These are phyloP conservation scores for Microdochium nivale DNA, from an alignment of 2,329 filamentous ascomycete species.

Conservation along the genomic window DNA sequence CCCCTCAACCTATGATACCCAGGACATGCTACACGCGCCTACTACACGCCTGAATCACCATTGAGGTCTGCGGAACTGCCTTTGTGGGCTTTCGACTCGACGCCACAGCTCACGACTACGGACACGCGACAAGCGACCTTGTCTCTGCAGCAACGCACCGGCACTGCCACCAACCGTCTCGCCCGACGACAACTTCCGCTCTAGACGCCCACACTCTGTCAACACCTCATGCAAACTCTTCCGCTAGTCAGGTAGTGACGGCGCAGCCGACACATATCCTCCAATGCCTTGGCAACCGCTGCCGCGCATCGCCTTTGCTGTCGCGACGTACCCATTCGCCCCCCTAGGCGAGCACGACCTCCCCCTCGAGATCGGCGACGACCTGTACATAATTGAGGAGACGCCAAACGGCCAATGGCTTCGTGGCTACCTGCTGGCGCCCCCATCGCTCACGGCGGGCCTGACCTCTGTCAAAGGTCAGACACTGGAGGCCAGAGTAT, in stretches of 20 bases:
- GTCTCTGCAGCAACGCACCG: background rate
- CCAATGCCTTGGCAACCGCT: slow-evolving; percentile 95
- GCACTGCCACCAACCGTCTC: background rate
- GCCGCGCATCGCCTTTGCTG: slow-evolving; percentile 93
- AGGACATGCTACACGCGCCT: background rate
- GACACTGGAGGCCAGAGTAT: slow-evolving; percentile 89
- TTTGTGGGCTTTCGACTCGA: background rate
- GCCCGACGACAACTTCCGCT: background rate
- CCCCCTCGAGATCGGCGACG: slow-evolving; percentile 94
- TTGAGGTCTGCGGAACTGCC: background rate
- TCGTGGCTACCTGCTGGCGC: slow-evolving; percentile 89
- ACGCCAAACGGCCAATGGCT: slow-evolving; percentile 89
- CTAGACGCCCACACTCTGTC: background rate
- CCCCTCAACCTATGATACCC: background rate
- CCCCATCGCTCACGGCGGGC: slow-evolving; percentile 84
- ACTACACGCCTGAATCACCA: background rate
- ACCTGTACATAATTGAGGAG: slow-evolving; percentile 97
- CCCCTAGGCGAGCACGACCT: slow-evolving; percentile 83
- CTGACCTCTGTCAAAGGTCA: slow-evolving; percentile 86
- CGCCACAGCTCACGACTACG: background rate
- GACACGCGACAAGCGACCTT: background rate
- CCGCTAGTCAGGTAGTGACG: background rate
- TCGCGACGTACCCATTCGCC: slow-evolving; percentile 90
- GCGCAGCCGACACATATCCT: background rate
- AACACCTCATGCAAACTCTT: background rate